Percentiles rank a stretch among this genome's conserved stretches.
Conservation (phyloP, 1,284 basidiomycete species). For the Mycena sp. region DNA sequence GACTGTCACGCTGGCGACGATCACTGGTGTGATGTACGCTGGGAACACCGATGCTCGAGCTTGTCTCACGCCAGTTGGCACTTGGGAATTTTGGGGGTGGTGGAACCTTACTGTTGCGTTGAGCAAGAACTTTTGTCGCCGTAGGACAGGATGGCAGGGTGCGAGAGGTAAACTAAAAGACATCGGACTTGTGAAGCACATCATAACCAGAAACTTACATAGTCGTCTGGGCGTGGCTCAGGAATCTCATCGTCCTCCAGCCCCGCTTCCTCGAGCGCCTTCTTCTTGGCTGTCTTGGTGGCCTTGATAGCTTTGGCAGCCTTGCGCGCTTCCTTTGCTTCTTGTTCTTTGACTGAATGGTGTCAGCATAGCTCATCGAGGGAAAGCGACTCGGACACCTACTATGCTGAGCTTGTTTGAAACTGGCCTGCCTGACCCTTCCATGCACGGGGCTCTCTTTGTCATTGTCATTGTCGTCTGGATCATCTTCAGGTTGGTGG, state of each 20-base stretch:
- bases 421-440: too few species aligned
- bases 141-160: background rate
- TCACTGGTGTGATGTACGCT: too few species aligned
- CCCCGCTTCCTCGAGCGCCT: background rate
- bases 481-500: too few species aligned
- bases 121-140: background rate
- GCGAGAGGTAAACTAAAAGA: constrained; percentile 1
- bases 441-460: too few species aligned
- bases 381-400: background rate
- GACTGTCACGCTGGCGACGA: too few species aligned
- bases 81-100: background rate
- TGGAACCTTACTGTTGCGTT: background rate
- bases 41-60: too few species aligned
- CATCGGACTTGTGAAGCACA: background rate
- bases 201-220: background rate
- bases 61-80: background rate
- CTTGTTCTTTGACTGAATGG: background rate
- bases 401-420: background rate
- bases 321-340: background rate
- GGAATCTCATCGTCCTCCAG: background rate
- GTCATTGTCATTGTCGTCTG: too few species aligned
- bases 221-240: background rate
- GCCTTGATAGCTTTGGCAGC: background rate
- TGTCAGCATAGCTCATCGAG: background rate
- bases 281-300: background rate